Percentiles rank a stretch among this genome's conserved stretches.
phyloP scores from a whole-genome alignment of 768 basidiomycete genomes.

The Russula abietina region DNA sequence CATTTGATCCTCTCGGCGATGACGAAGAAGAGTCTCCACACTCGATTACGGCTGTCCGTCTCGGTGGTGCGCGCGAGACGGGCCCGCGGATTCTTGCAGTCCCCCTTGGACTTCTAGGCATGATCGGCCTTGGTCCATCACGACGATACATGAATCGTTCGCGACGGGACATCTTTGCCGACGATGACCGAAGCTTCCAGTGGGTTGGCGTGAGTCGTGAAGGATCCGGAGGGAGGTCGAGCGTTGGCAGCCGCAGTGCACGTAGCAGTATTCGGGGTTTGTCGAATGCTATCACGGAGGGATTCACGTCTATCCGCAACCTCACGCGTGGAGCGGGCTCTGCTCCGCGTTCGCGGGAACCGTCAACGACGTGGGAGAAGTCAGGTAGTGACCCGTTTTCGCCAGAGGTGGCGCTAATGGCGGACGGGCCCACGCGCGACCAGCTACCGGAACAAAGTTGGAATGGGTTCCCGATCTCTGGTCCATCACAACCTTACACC shows the following conservation, averaged over 20 bases:
- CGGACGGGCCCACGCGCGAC: conserved; percentile 11
- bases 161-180: conserved; percentile 69
- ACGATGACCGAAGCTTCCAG: conserved; percentile 54
- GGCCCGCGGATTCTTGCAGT: conserved; percentile 21
- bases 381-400: conserved; percentile 41
- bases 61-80: conserved; percentile 25
- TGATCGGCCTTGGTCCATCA: conserved; percentile 30
- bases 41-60: conserved; percentile 28
- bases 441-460: conserved; percentile 9
- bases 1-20: conserved; percentile 32
- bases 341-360: conserved; percentile 7
- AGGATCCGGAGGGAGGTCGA: conserved; percentile 24
- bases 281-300: conserved; percentile 24
- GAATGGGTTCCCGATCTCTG: conserved; percentile 1
- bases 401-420: conserved; percentile 38
- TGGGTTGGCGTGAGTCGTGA: conserved; percentile 27
- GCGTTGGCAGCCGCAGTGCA: conserved; percentile 2
- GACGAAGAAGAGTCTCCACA: conserved; percentile 33
- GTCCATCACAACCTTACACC: conserved; percentile 33
- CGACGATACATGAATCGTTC: conserved; percentile 22
- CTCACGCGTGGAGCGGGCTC: conserved; percentile 13
- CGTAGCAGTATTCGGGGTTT: conserved; percentile 11
- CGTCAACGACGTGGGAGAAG: conserved; percentile 24
- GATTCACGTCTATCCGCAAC: conserved; percentile 16
- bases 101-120: conserved; percentile 30